Evolutionary conservation across 2,329 filamentous ascomycete genomes (phyloP), one percentile per base, ranked within the genome.

Genomic region (Ophioceras dolichostomum): DNA sequence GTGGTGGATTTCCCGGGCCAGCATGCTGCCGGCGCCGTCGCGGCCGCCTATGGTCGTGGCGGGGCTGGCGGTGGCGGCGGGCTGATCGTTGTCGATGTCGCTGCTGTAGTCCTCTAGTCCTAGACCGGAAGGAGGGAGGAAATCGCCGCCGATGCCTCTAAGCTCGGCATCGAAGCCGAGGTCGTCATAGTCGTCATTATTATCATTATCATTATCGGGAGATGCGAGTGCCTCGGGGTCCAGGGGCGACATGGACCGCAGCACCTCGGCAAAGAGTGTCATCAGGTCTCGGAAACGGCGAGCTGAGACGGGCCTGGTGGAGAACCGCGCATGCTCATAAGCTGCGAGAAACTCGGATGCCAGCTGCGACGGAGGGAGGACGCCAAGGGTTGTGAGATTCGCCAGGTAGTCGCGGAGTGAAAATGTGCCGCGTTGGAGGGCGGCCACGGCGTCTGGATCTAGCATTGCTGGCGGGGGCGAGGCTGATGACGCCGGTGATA

Each of bases 251-350:
- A 96, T 94, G 14, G 69, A 72, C 37, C 82, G 75, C 12, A 96
- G 63, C 0, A 96, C 64, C 37, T 83, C 76, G 2, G 88, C 83
- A 56, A 96, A 95, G 19, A 83, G 67, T 39, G 77, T 72, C 86
- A 95, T 95, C 21, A 95, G 64, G 17, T 70, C 62, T 27, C 82
- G 70, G 53, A 98, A 96, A 36, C 80, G 70, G 0, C 59, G 50
- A 47, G 88, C 80, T 3, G 74, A 70, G 4, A 94, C 62, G 1
- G 80, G 72, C 5, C 66, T 62, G 0, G 72, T 73, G 2, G 84
- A 88, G 60, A 94, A 98, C 29, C 89, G 79, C 3, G 87, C 86
- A 40, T 73, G 67, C 60, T 96, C 91, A 59, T 95, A 98, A 16
- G 74, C 62, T 1, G 68, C 58, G 16, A 95, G 60, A 52, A 96